Conservation (phyloP, 2,329 filamentous ascomycete species). For the Aspergillus caelatus region DNA sequence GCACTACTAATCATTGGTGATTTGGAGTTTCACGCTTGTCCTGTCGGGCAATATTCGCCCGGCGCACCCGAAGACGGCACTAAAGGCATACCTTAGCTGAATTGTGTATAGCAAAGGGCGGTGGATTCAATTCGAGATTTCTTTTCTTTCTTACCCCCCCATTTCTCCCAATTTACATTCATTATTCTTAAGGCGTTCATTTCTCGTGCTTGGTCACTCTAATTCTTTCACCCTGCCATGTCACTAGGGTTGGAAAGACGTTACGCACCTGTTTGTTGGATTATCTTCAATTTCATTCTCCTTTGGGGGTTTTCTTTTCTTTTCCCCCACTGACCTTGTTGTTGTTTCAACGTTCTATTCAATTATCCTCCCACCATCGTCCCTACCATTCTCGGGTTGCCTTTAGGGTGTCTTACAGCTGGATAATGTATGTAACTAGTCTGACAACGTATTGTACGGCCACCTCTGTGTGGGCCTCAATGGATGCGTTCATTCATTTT, state of each 20-base stretch:
- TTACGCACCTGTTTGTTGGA: slow-evolving; percentile 24
- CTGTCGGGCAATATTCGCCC: slow-evolving; percentile 5
- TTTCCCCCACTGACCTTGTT: slow-evolving; percentile 22
- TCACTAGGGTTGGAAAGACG: slow-evolving; percentile 42
- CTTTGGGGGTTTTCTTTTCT: slow-evolving; percentile 22
- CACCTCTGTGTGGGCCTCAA: slow-evolving; percentile 16
- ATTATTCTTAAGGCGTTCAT: slow-evolving; percentile 29
- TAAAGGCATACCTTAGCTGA: slow-evolving; percentile 21
- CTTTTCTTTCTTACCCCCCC: slow-evolving; percentile 18
- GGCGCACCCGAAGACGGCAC: slow-evolving; percentile 7
- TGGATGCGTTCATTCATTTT: slow-evolving; percentile 14
- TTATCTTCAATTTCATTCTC: slow-evolving; percentile 13
- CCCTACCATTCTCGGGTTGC: slow-evolving; percentile 27
- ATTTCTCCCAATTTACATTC: slow-evolving; percentile 9
- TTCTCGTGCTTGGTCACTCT: slow-evolving; percentile 31
- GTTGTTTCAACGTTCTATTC: slow-evolving; percentile 19
- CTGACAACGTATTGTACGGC: slow-evolving; percentile 22
- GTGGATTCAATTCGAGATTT: slow-evolving; percentile 27
- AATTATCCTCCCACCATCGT: slow-evolving; percentile 23
- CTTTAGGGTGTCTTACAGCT: slow-evolving; percentile 35
- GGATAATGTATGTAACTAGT: slow-evolving; percentile 45
- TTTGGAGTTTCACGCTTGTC: not conserved
- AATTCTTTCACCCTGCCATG: slow-evolving; percentile 41
- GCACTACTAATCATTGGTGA: slow-evolving; percentile 7
- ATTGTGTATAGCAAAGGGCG: slow-evolving; percentile 36